These are phyloP conservation scores for Lachancea lanzarotensis DNA, from an alignment of 805 yeast genomes.

Conservation along the genomic window DNA sequence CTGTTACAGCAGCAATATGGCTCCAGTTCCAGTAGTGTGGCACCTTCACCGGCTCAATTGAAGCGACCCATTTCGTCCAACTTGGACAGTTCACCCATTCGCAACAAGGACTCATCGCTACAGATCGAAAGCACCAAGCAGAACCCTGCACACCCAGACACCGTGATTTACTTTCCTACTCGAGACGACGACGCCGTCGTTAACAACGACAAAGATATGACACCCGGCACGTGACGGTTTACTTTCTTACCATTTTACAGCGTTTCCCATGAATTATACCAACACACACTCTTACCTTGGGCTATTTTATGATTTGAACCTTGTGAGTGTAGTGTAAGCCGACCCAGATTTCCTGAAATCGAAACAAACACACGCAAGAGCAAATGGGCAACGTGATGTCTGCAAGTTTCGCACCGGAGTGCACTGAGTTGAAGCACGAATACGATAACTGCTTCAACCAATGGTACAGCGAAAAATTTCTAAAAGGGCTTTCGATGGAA, in stretches of 20 bases:
- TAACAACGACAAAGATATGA: neutral
- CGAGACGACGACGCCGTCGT: neutral
- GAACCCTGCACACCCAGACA: conserved; percentile 18
- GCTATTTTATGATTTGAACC: neutral
- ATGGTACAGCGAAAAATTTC: conserved; percentile 87
- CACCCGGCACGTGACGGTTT: neutral
- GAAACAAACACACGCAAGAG: neutral
- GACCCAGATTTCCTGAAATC: too few relatives aligned
- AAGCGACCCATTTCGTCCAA: conserved; percentile 6
- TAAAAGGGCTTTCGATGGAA: conserved; percentile 47
- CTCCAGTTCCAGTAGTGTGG: conserved; percentile 26
- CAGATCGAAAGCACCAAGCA: conserved; percentile 21
- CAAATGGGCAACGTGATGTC: conserved; percentile 69
- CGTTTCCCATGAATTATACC: too few relatives aligned
- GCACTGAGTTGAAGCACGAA: conserved; percentile 75
- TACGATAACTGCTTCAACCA: conserved; percentile 91
- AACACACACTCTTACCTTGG: too few relatives aligned
- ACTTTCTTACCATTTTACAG: too few relatives aligned
- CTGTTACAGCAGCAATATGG: conserved; percentile 30
- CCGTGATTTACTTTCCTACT: conserved; percentile 20
- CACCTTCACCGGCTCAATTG: conserved; percentile 21
- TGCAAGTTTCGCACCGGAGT: conserved; percentile 93
- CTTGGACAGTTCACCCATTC: conserved; percentile 22
- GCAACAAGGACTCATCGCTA: conserved; percentile 7
- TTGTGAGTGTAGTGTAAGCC: too few relatives aligned